These are phyloP conservation scores for Bruguiera gymnorhiza DNA, from an alignment of 345 rosid genomes.

Conservation along the genomic window DNA sequence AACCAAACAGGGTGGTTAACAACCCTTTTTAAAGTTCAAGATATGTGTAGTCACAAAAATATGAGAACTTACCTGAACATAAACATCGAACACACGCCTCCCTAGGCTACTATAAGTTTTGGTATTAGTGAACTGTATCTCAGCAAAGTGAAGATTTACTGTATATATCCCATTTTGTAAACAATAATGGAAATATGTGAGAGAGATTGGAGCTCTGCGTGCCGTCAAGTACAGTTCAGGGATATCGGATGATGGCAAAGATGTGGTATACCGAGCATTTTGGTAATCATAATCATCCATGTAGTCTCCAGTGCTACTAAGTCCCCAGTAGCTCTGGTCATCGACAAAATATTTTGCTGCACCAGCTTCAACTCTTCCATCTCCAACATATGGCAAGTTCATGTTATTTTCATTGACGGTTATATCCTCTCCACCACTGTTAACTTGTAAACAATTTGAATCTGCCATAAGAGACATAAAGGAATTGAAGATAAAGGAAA, in stretches of 20 bases:
- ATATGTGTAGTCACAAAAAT: conserved; percentile 2
- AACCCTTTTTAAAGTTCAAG: not conserved
- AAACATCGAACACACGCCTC: conserved; percentile 57
- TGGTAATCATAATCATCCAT: conserved; percentile 56
- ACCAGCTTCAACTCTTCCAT: conserved; percentile 46
- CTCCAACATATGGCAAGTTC: conserved; percentile 47
- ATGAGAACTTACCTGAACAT: conserved; percentile 46
- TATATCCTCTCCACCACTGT: conserved; percentile 57
- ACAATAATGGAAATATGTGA: conserved; percentile 68
- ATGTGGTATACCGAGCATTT: conserved; percentile 28
- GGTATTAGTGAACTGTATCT: conserved; percentile 52
- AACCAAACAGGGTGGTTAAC: not conserved
- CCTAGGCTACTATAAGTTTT: conserved; percentile 47
- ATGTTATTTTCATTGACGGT: conserved; percentile 30
- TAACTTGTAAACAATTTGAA: conserved; percentile 48
- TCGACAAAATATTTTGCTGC: conserved; percentile 42
- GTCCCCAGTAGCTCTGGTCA: conserved; percentile 49
- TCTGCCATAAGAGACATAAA: conserved; percentile 30
- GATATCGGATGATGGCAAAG: conserved; percentile 29
- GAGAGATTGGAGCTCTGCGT: conserved; percentile 55
- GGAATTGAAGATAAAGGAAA: not conserved
- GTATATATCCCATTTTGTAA: conserved; percentile 54
- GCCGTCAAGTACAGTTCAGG: conserved; percentile 46
- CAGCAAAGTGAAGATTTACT: conserved; percentile 52
- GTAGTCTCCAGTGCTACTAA: conserved; percentile 69